phyloP scores from a whole-genome alignment of 192 early-diverging fungal genomes.

The Funneliformis mosseae region DNA sequence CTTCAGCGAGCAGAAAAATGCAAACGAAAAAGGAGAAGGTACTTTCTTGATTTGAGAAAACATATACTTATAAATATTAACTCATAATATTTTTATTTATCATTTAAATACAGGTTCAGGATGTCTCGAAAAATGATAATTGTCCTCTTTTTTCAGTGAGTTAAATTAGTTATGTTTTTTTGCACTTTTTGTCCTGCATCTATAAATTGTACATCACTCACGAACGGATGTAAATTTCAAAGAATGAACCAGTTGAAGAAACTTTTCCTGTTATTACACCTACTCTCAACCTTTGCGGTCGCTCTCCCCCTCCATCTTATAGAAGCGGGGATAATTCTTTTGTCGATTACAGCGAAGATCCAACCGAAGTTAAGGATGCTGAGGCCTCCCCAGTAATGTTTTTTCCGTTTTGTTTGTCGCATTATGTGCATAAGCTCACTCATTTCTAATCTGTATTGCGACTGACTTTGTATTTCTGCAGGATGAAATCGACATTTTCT shows the following conservation, averaged over 20 bases:
- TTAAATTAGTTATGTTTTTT: constrained; percentile 1
- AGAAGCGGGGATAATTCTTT: not conserved
- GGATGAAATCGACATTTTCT: not conserved
- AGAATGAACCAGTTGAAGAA: not conserved
- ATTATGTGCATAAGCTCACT: not conserved
- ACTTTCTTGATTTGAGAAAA: constrained; percentile 10
- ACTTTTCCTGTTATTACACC: constrained; percentile 1
- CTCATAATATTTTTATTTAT: constrained; percentile 14
- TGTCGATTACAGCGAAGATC: not conserved
- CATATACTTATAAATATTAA: constrained; percentile 11
- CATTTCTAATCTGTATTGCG: not conserved
- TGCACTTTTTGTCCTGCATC: too few relatives aligned
- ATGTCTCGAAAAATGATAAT: constrained; percentile 10
- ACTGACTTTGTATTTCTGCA: not conserved
- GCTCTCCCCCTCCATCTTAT: constrained; percentile 4
- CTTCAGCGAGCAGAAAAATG: constrained; percentile 6
- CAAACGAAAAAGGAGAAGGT: constrained; percentile 13
- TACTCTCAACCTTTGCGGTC: not conserved
- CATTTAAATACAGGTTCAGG: constrained; percentile 13
- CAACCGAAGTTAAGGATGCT: constrained; percentile 17
- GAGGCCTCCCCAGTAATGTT: not conserved
- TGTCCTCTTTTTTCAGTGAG: constrained; percentile 8
- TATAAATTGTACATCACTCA: too few relatives aligned
- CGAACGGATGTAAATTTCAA: not conserved
- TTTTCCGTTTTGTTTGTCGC: too few relatives aligned